Evolutionary conservation across 176 grass and related monocot genomes (phyloP).

Genomic region (Oryza australiensis): DNA sequence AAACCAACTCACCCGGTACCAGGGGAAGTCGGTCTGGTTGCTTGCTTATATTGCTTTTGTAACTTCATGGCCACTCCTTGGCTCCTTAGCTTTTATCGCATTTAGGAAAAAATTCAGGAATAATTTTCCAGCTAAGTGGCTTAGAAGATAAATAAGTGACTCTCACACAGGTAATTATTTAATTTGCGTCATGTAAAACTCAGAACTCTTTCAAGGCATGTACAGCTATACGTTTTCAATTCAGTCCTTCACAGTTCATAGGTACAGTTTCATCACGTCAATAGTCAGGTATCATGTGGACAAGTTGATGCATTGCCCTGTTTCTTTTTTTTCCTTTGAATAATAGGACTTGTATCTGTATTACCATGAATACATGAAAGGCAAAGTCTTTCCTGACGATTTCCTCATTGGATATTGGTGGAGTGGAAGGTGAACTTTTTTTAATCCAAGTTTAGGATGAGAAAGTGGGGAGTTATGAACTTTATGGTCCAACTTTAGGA

Average conservation of each 20-base stretch:
- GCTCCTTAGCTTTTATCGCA: conserved; percentile 60
- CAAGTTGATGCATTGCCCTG: not conserved
- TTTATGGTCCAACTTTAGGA: not conserved
- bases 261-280: not conserved
- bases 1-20: conserved; percentile 49
- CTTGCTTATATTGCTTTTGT: conserved; percentile 80
- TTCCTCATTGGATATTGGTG: not conserved
- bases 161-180: too few relatives aligned
- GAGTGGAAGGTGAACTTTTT: not conserved
- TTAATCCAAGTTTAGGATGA: conserved; percentile 15
- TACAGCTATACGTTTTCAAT: conserved; percentile 1
- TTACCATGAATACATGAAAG: not conserved
- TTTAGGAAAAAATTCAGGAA: conserved; percentile 68
- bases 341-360: too few relatives aligned
- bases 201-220: not conserved
- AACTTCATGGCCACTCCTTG: conserved; percentile 83
- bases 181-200: not conserved
- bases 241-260: not conserved
- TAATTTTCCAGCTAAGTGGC: conserved; percentile 30
- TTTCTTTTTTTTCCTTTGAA: too few relatives aligned
- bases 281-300: too few relatives aligned
- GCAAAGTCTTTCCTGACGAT: not conserved
- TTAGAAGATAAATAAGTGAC: not conserved
- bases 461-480: not conserved
- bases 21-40: conserved; percentile 77